Evolutionary conservation across 306 rosid genomes (phyloP), one percentile per base, ranked within the genome.

Genomic region (Abrus pulchellus): DNA sequence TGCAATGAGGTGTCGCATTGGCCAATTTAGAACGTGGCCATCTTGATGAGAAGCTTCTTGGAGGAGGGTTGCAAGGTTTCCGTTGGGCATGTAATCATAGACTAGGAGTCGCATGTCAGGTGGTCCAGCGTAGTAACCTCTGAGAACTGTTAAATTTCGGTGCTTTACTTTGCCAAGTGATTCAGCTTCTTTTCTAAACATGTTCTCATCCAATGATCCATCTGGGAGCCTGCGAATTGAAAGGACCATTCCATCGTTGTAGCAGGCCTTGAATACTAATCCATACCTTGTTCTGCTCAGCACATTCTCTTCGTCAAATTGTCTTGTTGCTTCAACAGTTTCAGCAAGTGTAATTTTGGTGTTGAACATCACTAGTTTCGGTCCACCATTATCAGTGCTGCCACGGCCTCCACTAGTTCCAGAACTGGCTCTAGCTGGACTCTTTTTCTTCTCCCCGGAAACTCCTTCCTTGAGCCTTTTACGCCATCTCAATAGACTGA

Each of bases 21-120:
- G 98, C 98, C 98, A 94, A 74, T 94, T 94, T 10, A 94, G 87
- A 61, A 94, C 98, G 80, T 94, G 98, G 3, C 98, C 98, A 47
- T 94, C 98, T 86, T 94, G 98, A 83, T 94, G 97, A 50, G 98
- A 90, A 55, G 98, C 98, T 90, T 94, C 98, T 87, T 94, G 98
- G 62, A 94, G 97, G 66, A 94, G 94, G n/a, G 97, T 94, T 20
- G 94, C 98, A 0, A 94, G 97, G 87, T 94, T 94, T 47, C 98
- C 98, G 34, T 94, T 94, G 12, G 98, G 98, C 98, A 94, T 94
- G 94, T 94, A 94, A 69, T 94, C 98, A 27, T 88, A 88, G 65
- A 87, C 96, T 3, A 90, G 70, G 30, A 94, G 98, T 74, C 97
- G 87, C 86, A 91, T 75, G 72, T 90, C 92, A 0, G 98, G 91